Evolutionary conservation across 768 basidiomycete species (phyloP).

Genomic region (Podaxis sp.): DNA sequence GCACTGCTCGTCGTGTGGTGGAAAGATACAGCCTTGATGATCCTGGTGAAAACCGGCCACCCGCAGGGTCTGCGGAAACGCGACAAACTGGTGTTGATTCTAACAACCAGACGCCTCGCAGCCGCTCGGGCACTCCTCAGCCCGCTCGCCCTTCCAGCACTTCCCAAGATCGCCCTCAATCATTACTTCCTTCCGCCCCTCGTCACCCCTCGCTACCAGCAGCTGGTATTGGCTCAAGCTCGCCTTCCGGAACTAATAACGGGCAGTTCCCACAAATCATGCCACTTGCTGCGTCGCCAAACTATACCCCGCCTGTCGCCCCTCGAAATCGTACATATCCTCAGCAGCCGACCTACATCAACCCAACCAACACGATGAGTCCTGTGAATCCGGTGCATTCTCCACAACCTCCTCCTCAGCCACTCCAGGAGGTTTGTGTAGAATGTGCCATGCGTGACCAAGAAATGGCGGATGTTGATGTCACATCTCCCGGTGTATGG

Average conservation of each 20-base stretch:
- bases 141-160: conserved; percentile 18
- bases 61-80: conserved; percentile 29
- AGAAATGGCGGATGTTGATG: conserved; percentile 96
- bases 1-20: conserved; percentile 42
- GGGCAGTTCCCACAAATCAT: conserved; percentile 44
- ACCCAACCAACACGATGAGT: conserved; percentile 55
- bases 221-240: conserved; percentile 15
- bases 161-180: conserved; percentile 23
- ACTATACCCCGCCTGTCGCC: conserved; percentile 64
- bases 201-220: conserved; percentile 44
- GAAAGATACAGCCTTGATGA: conserved; percentile 57
- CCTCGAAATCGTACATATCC: conserved; percentile 64
- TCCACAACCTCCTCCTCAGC: conserved; percentile 53
- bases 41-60: conserved; percentile 21
- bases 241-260: conserved; percentile 16
- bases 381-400: conserved; percentile 64
- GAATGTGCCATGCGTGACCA: conserved; percentile 99
- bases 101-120: conserved; percentile 25
- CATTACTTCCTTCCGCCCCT: conserved; percentile 38
- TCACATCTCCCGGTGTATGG: conserved; percentile 85
- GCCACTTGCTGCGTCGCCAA: conserved; percentile 56
- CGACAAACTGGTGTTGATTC: conserved; percentile 29
- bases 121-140: conserved; percentile 24
- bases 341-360: conserved; percentile 75
- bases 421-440: conserved; percentile 83